Evolutionary conservation across 192 early-diverging fungal species (phyloP), one percentile per base, ranked within the genome.

Genomic region (Backusella macrospora): DNA sequence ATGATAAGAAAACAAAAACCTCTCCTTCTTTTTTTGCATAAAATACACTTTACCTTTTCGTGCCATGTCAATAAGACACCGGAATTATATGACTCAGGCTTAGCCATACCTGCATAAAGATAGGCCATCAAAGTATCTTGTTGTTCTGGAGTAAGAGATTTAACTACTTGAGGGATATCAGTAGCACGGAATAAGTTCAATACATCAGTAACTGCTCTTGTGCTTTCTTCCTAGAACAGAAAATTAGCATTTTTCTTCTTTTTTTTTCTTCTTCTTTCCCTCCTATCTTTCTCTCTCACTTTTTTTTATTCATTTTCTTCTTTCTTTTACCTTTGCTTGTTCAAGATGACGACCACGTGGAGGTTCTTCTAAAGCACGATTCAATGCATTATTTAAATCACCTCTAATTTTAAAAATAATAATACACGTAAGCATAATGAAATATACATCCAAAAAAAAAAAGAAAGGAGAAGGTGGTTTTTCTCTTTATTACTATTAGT

Each of bases 71-170:
- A 82, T 71, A 99, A 76, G 63, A 94, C 85, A 14, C 90, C 90
- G 62, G 95, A 92, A 73, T 95, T 96, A 73, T 87, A 95, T 63
- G 82, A 76, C 18, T 95, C 94, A 3, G 97, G 97, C 21, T 82
- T 83, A 7, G 90, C 92, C 90, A 99, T 86, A 16, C 94, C 96
- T 29, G 92, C 87, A 84, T 98, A 98, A 37, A 99, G 84, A 81
- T 96, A 99, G 82, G 95, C 97, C 81, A 96, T 89, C 78, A 99
- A 77, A 8, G 90, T 83, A 79, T 97, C 96, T 65, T 92, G 82
- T 42, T 93, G 86, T 15, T 88, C 87, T 1, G 80, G 76, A 0
- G 76, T 44, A 71, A 98, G 83, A 9, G 72, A 40, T 73, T 90
- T 88, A 47, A 95, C 80, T 52, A 93, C 76, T 23, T 70, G 48